A percentile compares a stretch with the other conserved stretches of the same genome.
Conservation (phyloP, 1,284 basidiomycete genomes). For the Marasmius sp. region DNA sequence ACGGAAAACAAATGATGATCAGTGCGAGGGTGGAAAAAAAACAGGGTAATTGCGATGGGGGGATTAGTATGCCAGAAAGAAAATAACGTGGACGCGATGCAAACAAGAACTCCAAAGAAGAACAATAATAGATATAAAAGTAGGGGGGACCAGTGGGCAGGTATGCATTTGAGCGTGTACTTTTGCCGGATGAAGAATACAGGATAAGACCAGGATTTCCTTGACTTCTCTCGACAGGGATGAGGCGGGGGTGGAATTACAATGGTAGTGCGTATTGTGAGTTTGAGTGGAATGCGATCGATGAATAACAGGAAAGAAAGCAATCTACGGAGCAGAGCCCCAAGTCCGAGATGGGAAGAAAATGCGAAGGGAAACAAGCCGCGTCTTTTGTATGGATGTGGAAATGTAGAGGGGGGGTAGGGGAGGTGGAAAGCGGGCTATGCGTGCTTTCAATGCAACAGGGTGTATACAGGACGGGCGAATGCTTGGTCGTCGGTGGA, state of each 20-base stretch:
- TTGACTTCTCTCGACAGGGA: too few species aligned
- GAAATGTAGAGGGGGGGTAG: not conserved
- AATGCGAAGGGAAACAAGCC: not conserved
- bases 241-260: too few species aligned
- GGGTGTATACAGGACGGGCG: not conserved
- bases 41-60: not conserved
- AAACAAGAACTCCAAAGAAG: not conserved
- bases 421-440: not conserved
- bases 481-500: not conserved
- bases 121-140: not conserved
- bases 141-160: not conserved
- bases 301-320: not conserved
- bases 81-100: not conserved
- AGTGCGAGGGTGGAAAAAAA: not conserved
- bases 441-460: not conserved
- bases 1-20: not conserved
- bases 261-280: not conserved
- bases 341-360: not conserved
- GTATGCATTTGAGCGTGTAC: not conserved
- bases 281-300: not conserved
- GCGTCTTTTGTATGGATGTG: too few species aligned
- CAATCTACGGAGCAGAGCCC: not conserved
- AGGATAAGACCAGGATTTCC: too few species aligned
- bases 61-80: not conserved
- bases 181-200: not conserved